These are phyloP conservation scores for Pleurotus platypus DNA, from an alignment of 768 basidiomycete genomes.

Conservation along the genomic window DNA sequence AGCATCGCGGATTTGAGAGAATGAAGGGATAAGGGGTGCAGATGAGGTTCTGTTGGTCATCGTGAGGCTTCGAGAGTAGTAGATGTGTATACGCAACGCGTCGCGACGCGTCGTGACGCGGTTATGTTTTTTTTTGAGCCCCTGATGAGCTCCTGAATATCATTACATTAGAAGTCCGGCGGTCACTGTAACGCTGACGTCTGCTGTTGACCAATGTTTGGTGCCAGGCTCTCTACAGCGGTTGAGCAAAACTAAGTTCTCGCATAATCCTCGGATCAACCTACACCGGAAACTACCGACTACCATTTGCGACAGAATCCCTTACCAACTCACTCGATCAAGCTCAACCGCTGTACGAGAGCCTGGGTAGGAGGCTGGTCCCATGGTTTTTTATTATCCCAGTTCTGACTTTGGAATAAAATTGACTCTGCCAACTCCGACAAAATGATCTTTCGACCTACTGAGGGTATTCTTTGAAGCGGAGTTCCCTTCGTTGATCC, in stretches of 20 bases:
- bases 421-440: no score
- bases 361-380: not conserved
- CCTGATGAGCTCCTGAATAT: not conserved
- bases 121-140: not conserved
- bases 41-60: not conserved
- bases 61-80: not conserved
- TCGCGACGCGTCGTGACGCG: not conserved
- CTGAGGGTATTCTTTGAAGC: no score
- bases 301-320: not conserved
- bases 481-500: no score
- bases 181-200: not conserved
- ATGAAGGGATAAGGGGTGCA: not conserved
- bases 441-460: no score
- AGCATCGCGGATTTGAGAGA: not conserved
- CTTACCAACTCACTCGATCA: not conserved
- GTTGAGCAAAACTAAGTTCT: not conserved
- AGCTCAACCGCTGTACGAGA: not conserved
- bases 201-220: not conserved
- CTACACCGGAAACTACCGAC: not conserved
- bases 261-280: not conserved
- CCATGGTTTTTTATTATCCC: no score
- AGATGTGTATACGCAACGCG: no score
- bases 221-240: slow-evolving; percentile 3
- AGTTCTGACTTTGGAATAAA: no score
- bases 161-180: not conserved